Evolutionary conservation across 83 land plant genomes (phyloP), one percentile per base, ranked within the genome.

Genomic region (Picea engelmannii): DNA sequence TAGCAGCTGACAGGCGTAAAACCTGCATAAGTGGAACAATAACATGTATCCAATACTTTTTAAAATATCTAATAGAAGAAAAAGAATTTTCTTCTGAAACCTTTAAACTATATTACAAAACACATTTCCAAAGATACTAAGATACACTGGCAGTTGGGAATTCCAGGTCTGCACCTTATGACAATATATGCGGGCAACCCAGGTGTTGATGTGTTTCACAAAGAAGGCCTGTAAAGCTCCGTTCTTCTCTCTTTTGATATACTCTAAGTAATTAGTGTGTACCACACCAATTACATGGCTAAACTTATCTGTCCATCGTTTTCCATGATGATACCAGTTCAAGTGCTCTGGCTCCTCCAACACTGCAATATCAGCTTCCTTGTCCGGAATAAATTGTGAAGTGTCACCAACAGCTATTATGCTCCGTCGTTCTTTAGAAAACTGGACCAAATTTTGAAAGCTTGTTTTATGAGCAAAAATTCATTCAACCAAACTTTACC

Each of bases 271-370:
- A 85, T 97, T 97, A 70, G 99, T 97, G 81, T 97, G 99, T 42
- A 97, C 96, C 66, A 97, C 85, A 38, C 99, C 99, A 75, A 97
- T 89, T 23, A 97, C 99, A 91, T 95, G 94, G 79, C 91, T 93
- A 76, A 97, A 97, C 82, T 95, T 97, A 84, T 97, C 98, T 76
- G 96, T 95, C 99, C 99, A 97, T 11, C 99, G 89, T 78, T 84
- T 97, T 31, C 99, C 99, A 87, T 97, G 99, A 80, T 97, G 92
- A 69, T 95, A 97, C 99, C 99, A 97, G 83, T 95, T 97, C 18
- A 97, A 84, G 74, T 97, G 99, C 79, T 97, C 99, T 62, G 99
- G 99, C 66, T 97, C 99, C 91, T 97, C 99, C 62, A 97, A 86
- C 31, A 97, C 93, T 15, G 98, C 98, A 79, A 97, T 93, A 79